Base-by-base conservation (phyloP, 495 filamentous ascomycete genomes). In the Lentithecium fluviatile region DNA sequence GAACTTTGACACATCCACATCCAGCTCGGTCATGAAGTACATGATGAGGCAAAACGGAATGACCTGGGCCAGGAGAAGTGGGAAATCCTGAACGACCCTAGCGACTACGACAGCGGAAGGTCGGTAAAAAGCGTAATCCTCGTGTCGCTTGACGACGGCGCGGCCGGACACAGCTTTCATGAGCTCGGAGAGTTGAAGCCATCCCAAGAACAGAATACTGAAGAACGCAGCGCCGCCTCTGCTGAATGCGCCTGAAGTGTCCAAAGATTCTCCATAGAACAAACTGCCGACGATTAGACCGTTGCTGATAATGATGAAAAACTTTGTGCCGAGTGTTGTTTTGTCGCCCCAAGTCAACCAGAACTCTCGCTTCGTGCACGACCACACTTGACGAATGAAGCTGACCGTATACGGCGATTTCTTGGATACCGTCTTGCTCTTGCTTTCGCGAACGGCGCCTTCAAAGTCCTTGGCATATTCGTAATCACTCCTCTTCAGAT, bases 91-190 rank as follows among this genome's bases (percentile, higher is more conserved):
- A 10, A 90, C 71, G 11, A 89, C 82, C 47, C 86, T 80, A 12
- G 85, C 86, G 46, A 91, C 80, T 0, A 76, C 74, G 46, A 90
- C 84, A 42, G 88, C 88, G 46, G 86, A 88, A 0, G 88, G 88
- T 37, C 86, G 81, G 69, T 90, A 89, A 73, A 91, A 90, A n/a
- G 87, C 87, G 60, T 88, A 91, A 37, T 86, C 82, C 45, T 83
- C 81, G 66, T 89, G 86, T 23, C 84, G 76, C 12, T 80, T 76
- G 19, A 89, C 79, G n/a, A 89, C 83, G 10, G 70, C 74, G 56
- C 86, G 76, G 3, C 86, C 86, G 45, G 77, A 75, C 8, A 88
- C 81, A 45, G 88, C 85, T 34, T 83, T 84, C 77, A 85, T 86
- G 53, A 89, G 73, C 69, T 90, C 87, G 0, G 84, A 82, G 42